phyloP scores from a whole-genome alignment of 2,329 filamentous ascomycete genomes.

The Chaetomium sp. region DNA sequence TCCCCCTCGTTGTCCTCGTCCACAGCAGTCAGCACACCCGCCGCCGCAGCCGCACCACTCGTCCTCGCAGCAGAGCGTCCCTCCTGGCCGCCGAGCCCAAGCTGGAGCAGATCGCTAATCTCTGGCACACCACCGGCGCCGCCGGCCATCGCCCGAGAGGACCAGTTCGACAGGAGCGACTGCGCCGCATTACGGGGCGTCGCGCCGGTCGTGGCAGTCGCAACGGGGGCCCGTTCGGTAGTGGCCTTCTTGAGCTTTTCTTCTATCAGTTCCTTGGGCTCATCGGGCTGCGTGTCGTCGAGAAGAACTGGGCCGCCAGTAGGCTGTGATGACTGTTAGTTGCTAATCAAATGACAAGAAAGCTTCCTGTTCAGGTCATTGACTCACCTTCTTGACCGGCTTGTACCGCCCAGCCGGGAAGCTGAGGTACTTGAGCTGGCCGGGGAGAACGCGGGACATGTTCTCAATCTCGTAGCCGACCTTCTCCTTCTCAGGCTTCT shows the following conservation, averaged over 20 bases:
- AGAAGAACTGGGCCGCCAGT: slow-evolving; percentile 93
- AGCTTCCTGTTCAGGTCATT: slow-evolving; percentile 12
- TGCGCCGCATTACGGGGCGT: slow-evolving; percentile 24
- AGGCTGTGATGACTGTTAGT: slow-evolving; percentile 54
- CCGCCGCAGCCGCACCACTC: slow-evolving; percentile 38
- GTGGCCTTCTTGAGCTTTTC: slow-evolving; percentile 83
- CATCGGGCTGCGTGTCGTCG: slow-evolving; percentile 71
- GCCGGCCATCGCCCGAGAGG: slow-evolving; percentile 8
- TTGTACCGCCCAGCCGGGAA: slow-evolving; percentile 87
- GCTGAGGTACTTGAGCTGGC: slow-evolving; percentile 91
- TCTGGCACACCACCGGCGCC: slow-evolving; percentile 30
- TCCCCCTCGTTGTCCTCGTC: slow-evolving; percentile 76
- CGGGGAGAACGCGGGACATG: slow-evolving; percentile 89
- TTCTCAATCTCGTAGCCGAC: slow-evolving; percentile 93
- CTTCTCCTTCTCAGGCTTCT: slow-evolving; percentile 93
- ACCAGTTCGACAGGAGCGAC: slow-evolving; percentile 23
- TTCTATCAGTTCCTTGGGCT: slow-evolving; percentile 76
- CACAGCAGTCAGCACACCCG: slow-evolving; percentile 75
- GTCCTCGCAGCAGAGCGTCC: slow-evolving; percentile 40
- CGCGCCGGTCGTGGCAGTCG: slow-evolving; percentile 23
- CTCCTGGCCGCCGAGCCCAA: slow-evolving; percentile 30
- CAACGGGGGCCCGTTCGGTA: slow-evolving; percentile 55
- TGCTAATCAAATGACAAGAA: slow-evolving; percentile 8
- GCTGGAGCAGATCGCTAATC: slow-evolving; percentile 39
- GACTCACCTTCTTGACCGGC: slow-evolving; percentile 74